phyloP scores from a whole-genome alignment of 164 flowering plant genomes.

The Litsea cubeba region DNA sequence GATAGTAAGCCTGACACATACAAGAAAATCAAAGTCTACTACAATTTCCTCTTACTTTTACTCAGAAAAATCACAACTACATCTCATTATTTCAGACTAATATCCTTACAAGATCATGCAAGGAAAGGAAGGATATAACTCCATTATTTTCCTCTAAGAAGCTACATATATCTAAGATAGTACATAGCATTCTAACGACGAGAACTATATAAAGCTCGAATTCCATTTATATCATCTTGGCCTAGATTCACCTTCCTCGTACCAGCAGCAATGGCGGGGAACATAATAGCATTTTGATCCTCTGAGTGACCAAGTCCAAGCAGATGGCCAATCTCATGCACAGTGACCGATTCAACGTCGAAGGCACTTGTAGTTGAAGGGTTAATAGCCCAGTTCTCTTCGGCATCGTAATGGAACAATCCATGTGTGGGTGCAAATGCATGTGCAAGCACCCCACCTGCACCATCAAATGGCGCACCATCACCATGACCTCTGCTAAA shows the following conservation, averaged over 20 bases:
- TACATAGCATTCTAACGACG: too few species aligned
- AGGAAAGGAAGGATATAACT: too few species aligned
- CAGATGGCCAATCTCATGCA: constrained; percentile 86
- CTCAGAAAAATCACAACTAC: too few species aligned
- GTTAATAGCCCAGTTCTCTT: constrained; percentile 57
- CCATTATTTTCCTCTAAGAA: too few species aligned
- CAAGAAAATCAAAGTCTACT: too few species aligned
- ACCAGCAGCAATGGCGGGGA: constrained; percentile 51
- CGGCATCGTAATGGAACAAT: constrained; percentile 55
- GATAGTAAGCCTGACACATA: too few species aligned
- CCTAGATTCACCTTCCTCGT: constrained; percentile 43
- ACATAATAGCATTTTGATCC: constrained; percentile 67
- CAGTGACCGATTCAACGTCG: constrained; percentile 76
- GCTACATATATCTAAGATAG: too few species aligned
- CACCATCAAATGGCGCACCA: constrained; percentile 76
- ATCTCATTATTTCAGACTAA: too few species aligned
- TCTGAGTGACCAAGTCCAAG: constrained; percentile 74
- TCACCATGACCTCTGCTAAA: constrained; percentile 65
- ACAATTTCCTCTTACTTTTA: too few species aligned
- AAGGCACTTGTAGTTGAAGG: constrained; percentile 7
- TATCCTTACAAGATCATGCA: too few species aligned
- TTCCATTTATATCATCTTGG: constrained; percentile 55
- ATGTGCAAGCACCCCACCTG: constrained; percentile 66
- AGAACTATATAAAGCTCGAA: constrained; percentile 44
- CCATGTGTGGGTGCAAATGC: constrained; percentile 77